Evolutionary conservation across 352 stramenopile species (phyloP).

Genomic region (Globisporangium acanthophoron): DNA sequence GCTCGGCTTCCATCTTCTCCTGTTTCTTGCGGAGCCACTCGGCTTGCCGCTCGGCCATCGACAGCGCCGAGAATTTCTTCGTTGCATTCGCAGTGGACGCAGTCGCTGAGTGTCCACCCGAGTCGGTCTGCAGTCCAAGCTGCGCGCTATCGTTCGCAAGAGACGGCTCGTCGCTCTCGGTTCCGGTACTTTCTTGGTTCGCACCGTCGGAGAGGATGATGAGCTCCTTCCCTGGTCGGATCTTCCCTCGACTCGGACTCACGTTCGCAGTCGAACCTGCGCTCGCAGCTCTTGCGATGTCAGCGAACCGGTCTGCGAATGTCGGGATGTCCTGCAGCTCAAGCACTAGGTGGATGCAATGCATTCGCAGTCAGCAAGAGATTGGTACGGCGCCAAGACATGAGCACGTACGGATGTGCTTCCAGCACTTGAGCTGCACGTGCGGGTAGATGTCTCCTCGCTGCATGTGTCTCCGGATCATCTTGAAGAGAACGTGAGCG

Average conservation of each 20-base stretch:
- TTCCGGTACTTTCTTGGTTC: conserved; percentile 22
- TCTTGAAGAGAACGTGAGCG: conserved; percentile 22
- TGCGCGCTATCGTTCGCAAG: conserved; percentile 14
- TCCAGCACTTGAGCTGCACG: conserved; percentile 71
- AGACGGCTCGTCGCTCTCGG: conserved; percentile 14
- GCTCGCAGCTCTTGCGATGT: conserved; percentile 6
- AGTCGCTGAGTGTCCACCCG: not conserved
- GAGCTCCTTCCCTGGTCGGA: conserved; percentile 71
- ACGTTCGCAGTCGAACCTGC: conserved; percentile 16
- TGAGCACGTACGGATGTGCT: conserved; percentile 46
- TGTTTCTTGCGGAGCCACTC: conserved; percentile 79
- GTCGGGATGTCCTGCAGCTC: conserved; percentile 66
- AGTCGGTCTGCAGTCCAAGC: conserved; percentile 1
- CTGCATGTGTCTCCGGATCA: conserved; percentile 63
- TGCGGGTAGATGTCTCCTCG: conserved; percentile 62
- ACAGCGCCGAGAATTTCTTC: conserved; percentile 59
- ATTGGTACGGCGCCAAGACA: not conserved
- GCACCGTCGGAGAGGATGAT: conserved; percentile 58
- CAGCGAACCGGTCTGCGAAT: conserved; percentile 18
- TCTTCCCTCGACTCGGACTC: conserved; percentile 68
- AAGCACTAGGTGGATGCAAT: conserved; percentile 27
- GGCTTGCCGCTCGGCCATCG: conserved; percentile 75
- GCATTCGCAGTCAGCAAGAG: not conserved
- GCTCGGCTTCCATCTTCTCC: conserved; percentile 64
- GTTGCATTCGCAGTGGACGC: conserved; percentile 7